Percentiles rank a stretch among this genome's conserved stretches.
Evolutionary conservation across 805 yeast species (phyloP).

Genomic region (Candida stauntonica): DNA sequence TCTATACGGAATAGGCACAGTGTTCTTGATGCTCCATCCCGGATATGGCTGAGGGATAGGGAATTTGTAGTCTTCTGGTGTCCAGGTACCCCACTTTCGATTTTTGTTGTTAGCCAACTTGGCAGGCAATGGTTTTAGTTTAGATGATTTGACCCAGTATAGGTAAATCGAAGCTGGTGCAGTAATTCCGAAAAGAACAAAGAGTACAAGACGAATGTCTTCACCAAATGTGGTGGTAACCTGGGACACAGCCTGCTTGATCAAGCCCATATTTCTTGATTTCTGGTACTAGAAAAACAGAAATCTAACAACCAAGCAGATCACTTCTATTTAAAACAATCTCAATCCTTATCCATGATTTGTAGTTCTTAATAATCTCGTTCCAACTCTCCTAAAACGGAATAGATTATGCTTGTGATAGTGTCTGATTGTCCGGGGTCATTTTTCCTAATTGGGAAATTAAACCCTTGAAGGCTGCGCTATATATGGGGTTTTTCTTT

Average conservation of each 20-base stretch:
- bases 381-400: conserved; percentile 9
- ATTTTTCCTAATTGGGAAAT: conserved; percentile 9
- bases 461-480: too few relatives aligned
- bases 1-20: conserved; percentile 23
- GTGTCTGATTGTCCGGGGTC: not conserved
- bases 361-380: conserved; percentile 2
- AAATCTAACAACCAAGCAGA: not conserved
- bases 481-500: too few relatives aligned
- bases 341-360: not conserved
- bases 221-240: conserved; percentile 6
- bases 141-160: not conserved
- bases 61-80: conserved; percentile 44
- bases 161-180: conserved; percentile 2
- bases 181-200: conserved; percentile 4
- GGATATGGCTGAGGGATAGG: conserved; percentile 47
- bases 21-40: conserved; percentile 19
- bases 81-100: conserved; percentile 48
- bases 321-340: not conserved
- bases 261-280: conserved; percentile 10
- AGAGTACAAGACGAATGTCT: conserved; percentile 5
- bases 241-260: conserved; percentile 3
- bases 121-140: conserved; percentile 29
- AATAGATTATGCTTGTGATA: conserved; percentile 1
- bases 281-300: too few relatives aligned
- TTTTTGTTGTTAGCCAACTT: conserved; percentile 39